Conservation (phyloP, 192 early-diverging fungal genomes). For the Jimgerdemannia flammicorona region DNA sequence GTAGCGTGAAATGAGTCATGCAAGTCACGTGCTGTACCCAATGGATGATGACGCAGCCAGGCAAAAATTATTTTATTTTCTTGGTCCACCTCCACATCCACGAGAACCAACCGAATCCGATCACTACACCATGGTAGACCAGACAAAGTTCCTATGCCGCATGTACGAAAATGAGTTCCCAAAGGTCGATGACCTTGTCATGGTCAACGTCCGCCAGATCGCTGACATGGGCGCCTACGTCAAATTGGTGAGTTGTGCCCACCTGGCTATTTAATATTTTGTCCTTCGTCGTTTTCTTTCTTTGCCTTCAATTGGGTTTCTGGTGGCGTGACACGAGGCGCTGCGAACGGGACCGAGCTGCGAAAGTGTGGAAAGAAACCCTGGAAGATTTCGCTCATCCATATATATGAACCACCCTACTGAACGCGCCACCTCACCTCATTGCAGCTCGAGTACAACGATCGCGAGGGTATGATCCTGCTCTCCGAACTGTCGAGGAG, state of each 20-base stretch:
- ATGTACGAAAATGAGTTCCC: constrained; percentile 96
- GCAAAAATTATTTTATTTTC: background rate
- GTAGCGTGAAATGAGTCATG: no score
- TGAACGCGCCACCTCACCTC: background rate
- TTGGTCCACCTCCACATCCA: background rate
- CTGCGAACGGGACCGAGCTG: no score
- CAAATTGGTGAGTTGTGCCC: constrained; percentile 53
- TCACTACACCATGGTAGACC: background rate
- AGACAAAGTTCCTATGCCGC: constrained; percentile 62
- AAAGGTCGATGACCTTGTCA: constrained; percentile 91
- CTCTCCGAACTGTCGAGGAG: constrained; percentile 89
- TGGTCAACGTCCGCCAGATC: constrained; percentile 96
- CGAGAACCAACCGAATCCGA: background rate
- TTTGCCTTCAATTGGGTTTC: no score
- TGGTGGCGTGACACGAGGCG: no score
- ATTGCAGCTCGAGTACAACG: constrained; percentile 82
- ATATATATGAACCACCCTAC: no score
- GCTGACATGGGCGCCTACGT: constrained; percentile 97
- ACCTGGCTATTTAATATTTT: no score
- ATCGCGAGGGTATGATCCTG: constrained; percentile 97
- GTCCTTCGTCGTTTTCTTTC: no score
- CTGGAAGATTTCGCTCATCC: no score
- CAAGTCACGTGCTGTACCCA: background rate
- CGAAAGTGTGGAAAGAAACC: no score
- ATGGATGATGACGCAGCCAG: background rate